phyloP scores from a whole-genome alignment of 805 yeast genomes.

The Maudiozyma turicensis region DNA sequence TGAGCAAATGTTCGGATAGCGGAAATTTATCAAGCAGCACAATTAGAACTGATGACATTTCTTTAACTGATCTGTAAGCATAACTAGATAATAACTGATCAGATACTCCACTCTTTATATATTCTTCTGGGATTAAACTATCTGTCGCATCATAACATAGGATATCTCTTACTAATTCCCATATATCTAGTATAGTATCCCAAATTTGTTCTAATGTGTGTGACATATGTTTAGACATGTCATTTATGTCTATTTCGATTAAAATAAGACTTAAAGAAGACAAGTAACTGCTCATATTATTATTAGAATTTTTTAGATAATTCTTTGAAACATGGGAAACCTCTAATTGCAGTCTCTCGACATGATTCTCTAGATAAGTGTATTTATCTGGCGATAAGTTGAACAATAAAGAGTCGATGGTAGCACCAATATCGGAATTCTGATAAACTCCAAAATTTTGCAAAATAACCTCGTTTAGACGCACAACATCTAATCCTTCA shows the following conservation, averaged over 20 bases:
- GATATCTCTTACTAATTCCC: constrained; percentile 33
- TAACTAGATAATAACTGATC: constrained; percentile 49
- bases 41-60: constrained; percentile 50
- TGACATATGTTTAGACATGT: not conserved
- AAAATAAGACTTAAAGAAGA: constrained; percentile 45
- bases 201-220: constrained; percentile 3
- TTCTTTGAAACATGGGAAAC: constrained; percentile 29
- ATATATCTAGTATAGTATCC: constrained; percentile 20
- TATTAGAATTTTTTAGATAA: constrained; percentile 36
- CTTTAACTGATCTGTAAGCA: constrained; percentile 79
- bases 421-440: constrained; percentile 73
- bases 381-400: constrained; percentile 25
- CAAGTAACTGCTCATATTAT: constrained; percentile 62
- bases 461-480: constrained; percentile 21
- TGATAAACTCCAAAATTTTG: constrained; percentile 40
- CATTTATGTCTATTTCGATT: constrained; percentile 17
- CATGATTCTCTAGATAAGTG: constrained; percentile 26
- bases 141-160: constrained; percentile 65
- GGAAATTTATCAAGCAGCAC: constrained; percentile 32
- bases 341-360: constrained; percentile 29
- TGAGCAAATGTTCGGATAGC: constrained; percentile 16
- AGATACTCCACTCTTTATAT: constrained; percentile 31
- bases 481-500: constrained; percentile 4
- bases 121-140: constrained; percentile 45
- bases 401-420: constrained; percentile 45